A percentile compares a stretch with the other conserved stretches of the same genome.
Evolutionary conservation across 106 monocot species (phyloP).

Genomic region (Xerophyta viscosa): DNA sequence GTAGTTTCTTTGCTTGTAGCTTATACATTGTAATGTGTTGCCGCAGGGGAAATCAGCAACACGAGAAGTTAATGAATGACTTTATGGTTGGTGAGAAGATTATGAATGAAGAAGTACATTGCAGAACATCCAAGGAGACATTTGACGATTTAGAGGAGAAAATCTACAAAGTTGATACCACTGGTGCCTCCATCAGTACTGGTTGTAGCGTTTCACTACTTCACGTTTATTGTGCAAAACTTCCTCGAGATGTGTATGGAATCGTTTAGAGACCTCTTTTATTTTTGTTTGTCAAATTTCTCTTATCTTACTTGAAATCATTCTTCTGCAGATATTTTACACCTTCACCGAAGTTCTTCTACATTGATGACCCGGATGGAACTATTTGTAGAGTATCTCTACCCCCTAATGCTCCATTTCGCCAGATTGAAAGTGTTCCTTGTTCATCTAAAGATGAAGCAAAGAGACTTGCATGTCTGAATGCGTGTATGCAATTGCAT

Average conservation of each 20-base stretch:
- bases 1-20: constrained; percentile 1
- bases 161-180: constrained; percentile 50
- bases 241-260: constrained; percentile 74
- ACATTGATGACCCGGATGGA: constrained; percentile 48
- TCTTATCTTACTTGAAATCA: background rate
- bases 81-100: constrained; percentile 49
- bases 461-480: constrained; percentile 73
- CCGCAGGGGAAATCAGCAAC: constrained; percentile 52
- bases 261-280: background rate
- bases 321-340: constrained; percentile 51
- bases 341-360: constrained; percentile 66
- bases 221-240: constrained; percentile 72
- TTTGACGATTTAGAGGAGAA: constrained; percentile 68
- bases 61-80: constrained; percentile 53
- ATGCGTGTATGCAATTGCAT: constrained; percentile 76
- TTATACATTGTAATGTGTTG: too few species aligned
- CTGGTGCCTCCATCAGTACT: constrained; percentile 90
- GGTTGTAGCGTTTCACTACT: constrained; percentile 85
- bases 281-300: background rate
- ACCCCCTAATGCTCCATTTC: constrained; percentile 86
- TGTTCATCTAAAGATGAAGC: constrained; percentile 81
- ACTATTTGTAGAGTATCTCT: constrained; percentile 70
- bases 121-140: constrained; percentile 49
- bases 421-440: constrained; percentile 61
- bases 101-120: constrained; percentile 73